Percentiles rank a stretch among this genome's conserved stretches.
These are phyloP conservation scores for Yamadazyma diddensiae DNA, from an alignment of 1,139 yeast species.

Conservation along the genomic window DNA sequence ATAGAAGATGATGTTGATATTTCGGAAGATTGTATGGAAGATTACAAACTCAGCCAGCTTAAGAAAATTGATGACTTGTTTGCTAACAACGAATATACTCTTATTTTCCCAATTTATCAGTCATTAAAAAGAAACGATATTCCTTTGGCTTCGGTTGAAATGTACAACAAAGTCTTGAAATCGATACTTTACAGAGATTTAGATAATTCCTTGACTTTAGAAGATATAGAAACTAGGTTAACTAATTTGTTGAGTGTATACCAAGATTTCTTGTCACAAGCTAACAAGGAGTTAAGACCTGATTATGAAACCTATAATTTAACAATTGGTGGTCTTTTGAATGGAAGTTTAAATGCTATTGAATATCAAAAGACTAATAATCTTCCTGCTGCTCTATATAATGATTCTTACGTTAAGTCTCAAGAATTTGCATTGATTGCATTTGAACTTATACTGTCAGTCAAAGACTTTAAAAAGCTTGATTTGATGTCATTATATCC, in stretches of 20 bases:
- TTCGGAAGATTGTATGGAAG: slow-evolving; percentile 5
- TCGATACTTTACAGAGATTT: slow-evolving; percentile 32
- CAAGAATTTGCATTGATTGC: slow-evolving; percentile 68
- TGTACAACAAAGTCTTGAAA: slow-evolving; percentile 35
- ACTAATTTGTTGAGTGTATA: slow-evolving; percentile 64
- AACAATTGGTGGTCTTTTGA: slow-evolving; percentile 49
- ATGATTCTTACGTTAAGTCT: slow-evolving; percentile 36
- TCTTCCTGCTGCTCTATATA: slow-evolving; percentile 17
- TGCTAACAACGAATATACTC: slow-evolving; percentile 23
- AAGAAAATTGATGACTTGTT: slow-evolving; percentile 5
- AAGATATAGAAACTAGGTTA: slow-evolving; percentile 38
- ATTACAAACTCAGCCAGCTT: slow-evolving; percentile 4
- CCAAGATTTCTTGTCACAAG: slow-evolving; percentile 50
- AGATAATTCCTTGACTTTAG: slow-evolving; percentile 22
- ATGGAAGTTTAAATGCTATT: slow-evolving; percentile 39
- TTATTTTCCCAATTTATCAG: slow-evolving; percentile 44
- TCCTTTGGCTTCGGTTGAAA: slow-evolving; percentile 28
- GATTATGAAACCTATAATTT: slow-evolving; percentile 49
- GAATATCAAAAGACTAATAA: slow-evolving; percentile 10
- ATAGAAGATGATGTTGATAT: not conserved
- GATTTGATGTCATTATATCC: slow-evolving; percentile 27
- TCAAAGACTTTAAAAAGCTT: slow-evolving; percentile 28
- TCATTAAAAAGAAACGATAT: slow-evolving; percentile 38
- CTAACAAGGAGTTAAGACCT: slow-evolving; percentile 46
- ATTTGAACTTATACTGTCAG: slow-evolving; percentile 52